Base-by-base conservation (phyloP, 2,329 filamentous ascomycete species). In the Ophiostoma quercus region DNA sequence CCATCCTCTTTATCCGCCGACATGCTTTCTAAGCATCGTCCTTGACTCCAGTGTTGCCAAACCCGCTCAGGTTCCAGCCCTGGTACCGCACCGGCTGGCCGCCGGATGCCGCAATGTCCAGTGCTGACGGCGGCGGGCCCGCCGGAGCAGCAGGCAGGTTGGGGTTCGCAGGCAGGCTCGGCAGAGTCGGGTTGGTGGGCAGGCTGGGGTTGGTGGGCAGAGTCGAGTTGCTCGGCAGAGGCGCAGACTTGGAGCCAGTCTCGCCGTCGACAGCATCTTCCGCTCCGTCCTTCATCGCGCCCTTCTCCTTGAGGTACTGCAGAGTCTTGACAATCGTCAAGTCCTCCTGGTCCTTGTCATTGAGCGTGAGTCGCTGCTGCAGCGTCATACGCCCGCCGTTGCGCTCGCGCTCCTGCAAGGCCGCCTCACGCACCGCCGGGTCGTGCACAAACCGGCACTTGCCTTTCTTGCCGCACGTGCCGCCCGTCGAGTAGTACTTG, bases 361-460 rank as follows among this genome's bases (percentile, higher is more conserved):
- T 90, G 68, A 89, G 80, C 71, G 86, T 83, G 69, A 90, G 79
- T 60, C 88, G 86, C 77, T 90, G 88, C 77, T 87, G 85, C 69
- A 90, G 83, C 4, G 88, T 90, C 79, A 89, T 84, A 67, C 85
- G 85, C 66, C 88, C 88, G 71, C 88, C 86, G 74, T 90, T 90
- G 75, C 83, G 82, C 74, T 88, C 87, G 71, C 87, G 84, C 76
- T 89, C 87, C 75, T 83, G 84, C 67, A 90, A 81, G 70, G 87
- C 87, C 73, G 85, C 85, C 75, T 88, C 86, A 74, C 88, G 83
- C 71, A 88, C 84, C 72, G 85, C 84, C 22, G 84, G 83, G 76
- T 90, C 88, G 77, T 90, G 88, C 73, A 89, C 86, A 79, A 90
- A 90, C 79, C 88, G 88, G 82, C 88, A 90, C 87, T 90, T 90